These are phyloP conservation scores for Chlamydomonas incerta DNA, from an alignment of 139 green algal species.

Conservation along the genomic window DNA sequence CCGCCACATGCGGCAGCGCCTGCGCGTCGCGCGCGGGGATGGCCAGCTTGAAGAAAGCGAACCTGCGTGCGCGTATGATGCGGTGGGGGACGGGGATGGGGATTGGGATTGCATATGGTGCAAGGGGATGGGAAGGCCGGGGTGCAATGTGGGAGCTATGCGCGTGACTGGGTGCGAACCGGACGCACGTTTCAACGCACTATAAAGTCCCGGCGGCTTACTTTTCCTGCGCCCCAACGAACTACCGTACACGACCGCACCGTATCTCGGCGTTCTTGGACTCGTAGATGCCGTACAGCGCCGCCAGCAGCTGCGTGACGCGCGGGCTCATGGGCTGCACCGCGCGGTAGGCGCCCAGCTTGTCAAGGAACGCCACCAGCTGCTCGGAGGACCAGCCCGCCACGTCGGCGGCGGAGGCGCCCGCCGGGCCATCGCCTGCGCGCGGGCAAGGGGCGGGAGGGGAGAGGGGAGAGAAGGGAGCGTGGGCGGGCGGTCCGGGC, in stretches of 20 bases:
- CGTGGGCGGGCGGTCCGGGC: no score
- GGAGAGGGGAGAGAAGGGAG: neutral
- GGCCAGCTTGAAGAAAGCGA: constrained; percentile 64
- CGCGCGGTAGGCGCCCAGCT: constrained; percentile 65
- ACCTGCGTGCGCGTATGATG: neutral
- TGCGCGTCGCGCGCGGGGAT: constrained; percentile 72
- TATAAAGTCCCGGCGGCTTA: no score
- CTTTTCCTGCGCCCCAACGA: no score
- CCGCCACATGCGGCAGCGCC: constrained; percentile 54
- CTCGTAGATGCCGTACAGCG: constrained; percentile 73
- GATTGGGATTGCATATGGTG: no score
- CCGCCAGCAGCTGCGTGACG: constrained; percentile 46
- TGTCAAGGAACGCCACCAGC: constrained; percentile 65
- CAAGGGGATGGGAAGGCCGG: no score
- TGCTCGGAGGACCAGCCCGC: constrained; percentile 69
- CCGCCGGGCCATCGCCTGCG: constrained; percentile 46
- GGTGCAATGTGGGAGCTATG: no score
- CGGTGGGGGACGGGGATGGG: neutral
- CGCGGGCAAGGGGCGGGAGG: no score
- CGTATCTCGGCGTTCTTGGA: constrained; percentile 83
- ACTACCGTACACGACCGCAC: constrained; percentile 44
- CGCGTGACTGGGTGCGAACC: no score
- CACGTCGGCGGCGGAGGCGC: constrained; percentile 62
- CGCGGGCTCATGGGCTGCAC: constrained; percentile 20
- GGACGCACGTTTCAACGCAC: no score